Evolutionary conservation across 768 basidiomycete species (phyloP), one percentile per base, ranked within the genome.

Genomic region (Lactarius indigo): DNA sequence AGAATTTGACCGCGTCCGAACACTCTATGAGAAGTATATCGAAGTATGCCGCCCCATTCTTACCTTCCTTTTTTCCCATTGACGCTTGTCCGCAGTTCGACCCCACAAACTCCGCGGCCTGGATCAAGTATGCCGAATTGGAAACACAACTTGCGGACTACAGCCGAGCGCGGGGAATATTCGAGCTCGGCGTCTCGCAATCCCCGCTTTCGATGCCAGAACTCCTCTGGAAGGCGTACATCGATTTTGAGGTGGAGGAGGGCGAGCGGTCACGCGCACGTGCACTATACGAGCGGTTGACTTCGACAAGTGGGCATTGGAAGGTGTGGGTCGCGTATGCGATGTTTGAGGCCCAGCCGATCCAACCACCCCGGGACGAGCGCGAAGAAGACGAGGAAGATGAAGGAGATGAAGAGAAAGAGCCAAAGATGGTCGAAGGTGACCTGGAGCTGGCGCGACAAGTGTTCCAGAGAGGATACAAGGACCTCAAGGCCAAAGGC

Each of bases 271-370:
- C 91, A 64, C 83, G 85, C 18, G 90, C 92, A 1, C 82, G 96
- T n/a, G 82, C 83, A 7, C 75, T 98, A 47, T 98, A 97, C 75
- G 96, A 98, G 78, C 86, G 95, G 23, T 83, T 98, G 23, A 82
- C 97, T 57, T 78, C 85, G 37, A 81, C 91, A 58, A 96, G 94
- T 69, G 92, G 92, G 4, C 96, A 98, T 74, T 91, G 94, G 78
- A 98, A 98, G 78, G 94, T 96, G 23, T 98, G 95, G 94, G 92
- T 97, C 63, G 88, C 94, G 61, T 98, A 90, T 76, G 96, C 96
- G 0, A 83, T 90, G 71, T 97, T 98, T 72, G 96, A 98, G 77
- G 90, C 87, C 6, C 89, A 90, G 72, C 80, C 86, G 7, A 89
- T 91, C 54, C 87, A 87, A 5, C 71, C 88, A 6, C 84, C 85